These are phyloP conservation scores for Aspergillus transmontanensis DNA, from an alignment of 2,329 filamentous ascomycete species.

Conservation along the genomic window DNA sequence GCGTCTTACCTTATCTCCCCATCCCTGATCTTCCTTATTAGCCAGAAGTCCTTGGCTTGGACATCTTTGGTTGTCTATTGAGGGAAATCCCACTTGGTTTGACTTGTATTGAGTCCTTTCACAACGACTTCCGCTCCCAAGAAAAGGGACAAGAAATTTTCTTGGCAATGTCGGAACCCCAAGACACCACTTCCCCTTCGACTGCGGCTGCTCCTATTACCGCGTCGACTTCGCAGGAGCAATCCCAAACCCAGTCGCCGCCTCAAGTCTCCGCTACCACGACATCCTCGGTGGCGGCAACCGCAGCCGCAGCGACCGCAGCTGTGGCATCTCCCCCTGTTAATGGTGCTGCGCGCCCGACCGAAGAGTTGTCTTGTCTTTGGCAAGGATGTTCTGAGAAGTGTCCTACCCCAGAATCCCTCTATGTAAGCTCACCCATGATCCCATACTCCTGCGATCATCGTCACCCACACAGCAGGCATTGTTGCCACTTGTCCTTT, in stretches of 20 bases:
- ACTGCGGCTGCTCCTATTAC: constrained; percentile 28
- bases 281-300: constrained; percentile 36
- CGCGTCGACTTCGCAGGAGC: constrained; percentile 27
- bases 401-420: constrained; percentile 59
- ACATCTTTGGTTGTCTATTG: neutral
- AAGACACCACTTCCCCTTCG: constrained; percentile 33
- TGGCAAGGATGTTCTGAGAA: constrained; percentile 66
- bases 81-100: neutral
- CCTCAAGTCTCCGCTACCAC: constrained; percentile 28
- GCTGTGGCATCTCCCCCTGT: constrained; percentile 34
- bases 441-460: neutral
- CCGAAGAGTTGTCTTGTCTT: constrained; percentile 55
- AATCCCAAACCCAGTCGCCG: constrained; percentile 22
- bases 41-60: constrained; percentile 6
- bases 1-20: constrained; percentile 6
- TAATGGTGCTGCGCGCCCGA: constrained; percentile 31
- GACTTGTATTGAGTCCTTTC: constrained; percentile 15
- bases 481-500: constrained; percentile 7
- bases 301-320: constrained; percentile 41
- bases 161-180: constrained; percentile 47
- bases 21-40: neutral
- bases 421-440: constrained; percentile 56
- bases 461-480: neutral
- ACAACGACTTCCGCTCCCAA: constrained; percentile 32
- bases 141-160: constrained; percentile 37